Evolutionary conservation across 2,329 filamentous ascomycete species (phyloP), one percentile per base, ranked within the genome.

Genomic region (Neopestalotiopsis sp.): DNA sequence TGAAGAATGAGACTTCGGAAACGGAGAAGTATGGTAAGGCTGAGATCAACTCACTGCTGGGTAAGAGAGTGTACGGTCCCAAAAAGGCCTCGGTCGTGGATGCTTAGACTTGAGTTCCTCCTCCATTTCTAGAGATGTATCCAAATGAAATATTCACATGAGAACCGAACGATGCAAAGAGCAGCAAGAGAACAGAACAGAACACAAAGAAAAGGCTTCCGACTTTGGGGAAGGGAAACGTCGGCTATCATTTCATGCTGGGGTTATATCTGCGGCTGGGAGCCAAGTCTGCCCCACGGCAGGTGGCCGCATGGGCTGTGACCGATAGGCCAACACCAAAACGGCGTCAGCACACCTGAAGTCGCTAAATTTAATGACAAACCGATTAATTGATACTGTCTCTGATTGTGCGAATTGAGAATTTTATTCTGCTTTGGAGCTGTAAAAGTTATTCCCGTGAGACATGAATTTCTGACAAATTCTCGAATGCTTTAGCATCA

Each of bases 241-340:
- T 24, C 63, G 17, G 30, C 13, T n/a, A 12, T 20, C 34, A 20
- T 7, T 49, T 66, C 45, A 24, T 28, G 40, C 49, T 34, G 49
- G 63, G 63, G 40, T 49, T 66, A 66, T 66, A 66, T 66, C 28
- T 28, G 63, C 63, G 63, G 63, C 63, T 66, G 63, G 63, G 49
- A 20, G 61, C 45, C 63, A 30, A 30, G 28, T 62, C 10, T 34
- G 30, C 59, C 59, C 59, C 30, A 34, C 30, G 59, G 32, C 32
- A 38, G 6, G 34, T 38, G 45, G 45, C 45, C 45, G 45, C 45
- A 53, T 53, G 45, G 45, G 45, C 45, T 20, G 45, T 53, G 45
- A 53, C 45, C 45, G 17, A 20, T 53, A 53, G 9, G 13, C 57
- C 57, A 59, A 34, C 12, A n/a, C 12, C 62, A 65, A 20, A 65